Evolutionary conservation across 192 early-diverging fungal species (phyloP).

Genomic region (Umbelopsis vinacea): DNA sequence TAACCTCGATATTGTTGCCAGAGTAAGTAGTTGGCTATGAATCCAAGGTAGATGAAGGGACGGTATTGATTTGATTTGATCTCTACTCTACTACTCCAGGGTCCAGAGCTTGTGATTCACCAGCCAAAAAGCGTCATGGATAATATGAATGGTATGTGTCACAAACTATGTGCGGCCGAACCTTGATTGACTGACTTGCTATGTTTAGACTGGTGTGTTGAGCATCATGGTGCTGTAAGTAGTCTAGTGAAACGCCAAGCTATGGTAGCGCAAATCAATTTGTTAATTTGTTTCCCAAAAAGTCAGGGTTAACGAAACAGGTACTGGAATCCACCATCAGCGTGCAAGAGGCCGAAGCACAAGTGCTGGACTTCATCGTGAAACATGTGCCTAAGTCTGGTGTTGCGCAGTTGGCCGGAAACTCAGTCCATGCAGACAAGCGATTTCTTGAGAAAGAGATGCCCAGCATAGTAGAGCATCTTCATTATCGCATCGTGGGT

Average conservation of each 20-base stretch:
- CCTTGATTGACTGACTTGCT: background rate
- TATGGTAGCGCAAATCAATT: background rate
- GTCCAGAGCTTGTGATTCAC: slow-evolving; percentile 73
- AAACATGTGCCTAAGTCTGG: slow-evolving; percentile 63
- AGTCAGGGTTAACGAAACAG: slow-evolving; percentile 79
- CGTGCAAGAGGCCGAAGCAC: slow-evolving; percentile 68
- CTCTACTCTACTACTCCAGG: slow-evolving; percentile 39
- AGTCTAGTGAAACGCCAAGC: slow-evolving; percentile 9
- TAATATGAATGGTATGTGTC: slow-evolving; percentile 68
- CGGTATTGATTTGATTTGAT: background rate
- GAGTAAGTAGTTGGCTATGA: slow-evolving; percentile 44
- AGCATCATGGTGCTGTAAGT: slow-evolving; percentile 81
- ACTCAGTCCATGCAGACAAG: slow-evolving; percentile 92
- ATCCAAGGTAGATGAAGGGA: too few species aligned
- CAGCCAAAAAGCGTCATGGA: slow-evolving; percentile 79
- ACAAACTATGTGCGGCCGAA: background rate
- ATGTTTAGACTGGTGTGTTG: slow-evolving; percentile 76
- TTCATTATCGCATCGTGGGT: slow-evolving; percentile 84
- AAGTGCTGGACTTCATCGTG: slow-evolving; percentile 77
- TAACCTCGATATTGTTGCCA: slow-evolving; percentile 80
- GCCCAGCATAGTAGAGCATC: slow-evolving; percentile 69
- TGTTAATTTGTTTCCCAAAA: background rate
- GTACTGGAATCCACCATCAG: slow-evolving; percentile 72
- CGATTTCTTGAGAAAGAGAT: slow-evolving; percentile 83
- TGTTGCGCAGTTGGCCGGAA: slow-evolving; percentile 83